These are phyloP conservation scores for Alopecurus myosuroides DNA, from an alignment of 176 grass and related monocot genomes.

Conservation along the genomic window DNA sequence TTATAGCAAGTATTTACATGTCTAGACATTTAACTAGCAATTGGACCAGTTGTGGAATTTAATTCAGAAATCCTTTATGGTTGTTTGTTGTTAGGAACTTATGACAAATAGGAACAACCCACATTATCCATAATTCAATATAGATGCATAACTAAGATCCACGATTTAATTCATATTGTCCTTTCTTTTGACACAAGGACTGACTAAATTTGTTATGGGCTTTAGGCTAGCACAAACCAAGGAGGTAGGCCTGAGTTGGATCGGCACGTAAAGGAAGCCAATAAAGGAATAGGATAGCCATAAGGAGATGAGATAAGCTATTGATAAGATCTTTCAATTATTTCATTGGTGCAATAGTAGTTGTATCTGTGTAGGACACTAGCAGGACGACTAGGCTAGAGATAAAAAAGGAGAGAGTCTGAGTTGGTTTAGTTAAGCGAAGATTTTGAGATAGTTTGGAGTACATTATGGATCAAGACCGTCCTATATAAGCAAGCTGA, in stretches of 20 bases:
- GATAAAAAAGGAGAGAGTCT: not conserved
- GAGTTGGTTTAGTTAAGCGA: not conserved
- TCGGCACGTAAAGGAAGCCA: not conserved
- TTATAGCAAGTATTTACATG: not conserved
- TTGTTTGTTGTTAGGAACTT: slow-evolving; percentile 5
- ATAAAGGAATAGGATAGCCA: not conserved
- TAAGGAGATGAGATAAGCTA: not conserved
- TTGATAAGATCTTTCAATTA: not conserved
- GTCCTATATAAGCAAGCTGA: not conserved
- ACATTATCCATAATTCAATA: not conserved
- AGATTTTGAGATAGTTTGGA: not conserved
- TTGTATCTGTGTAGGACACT: not conserved
- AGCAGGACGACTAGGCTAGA: not conserved
- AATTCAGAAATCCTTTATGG: not conserved
- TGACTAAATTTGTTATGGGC: not conserved
- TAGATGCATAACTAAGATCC: not conserved
- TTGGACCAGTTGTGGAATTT: not conserved
- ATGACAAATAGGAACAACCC: not conserved
- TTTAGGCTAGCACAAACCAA: not conserved
- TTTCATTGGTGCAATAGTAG: not conserved
- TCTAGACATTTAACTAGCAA: not conserved
- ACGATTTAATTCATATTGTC: not conserved
- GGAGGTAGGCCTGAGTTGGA: not conserved
- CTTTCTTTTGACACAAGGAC: not conserved
- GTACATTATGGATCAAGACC: not conserved